phyloP scores from a whole-genome alignment of 805 yeast species.

The Zygosaccharomyces bailii region DNA sequence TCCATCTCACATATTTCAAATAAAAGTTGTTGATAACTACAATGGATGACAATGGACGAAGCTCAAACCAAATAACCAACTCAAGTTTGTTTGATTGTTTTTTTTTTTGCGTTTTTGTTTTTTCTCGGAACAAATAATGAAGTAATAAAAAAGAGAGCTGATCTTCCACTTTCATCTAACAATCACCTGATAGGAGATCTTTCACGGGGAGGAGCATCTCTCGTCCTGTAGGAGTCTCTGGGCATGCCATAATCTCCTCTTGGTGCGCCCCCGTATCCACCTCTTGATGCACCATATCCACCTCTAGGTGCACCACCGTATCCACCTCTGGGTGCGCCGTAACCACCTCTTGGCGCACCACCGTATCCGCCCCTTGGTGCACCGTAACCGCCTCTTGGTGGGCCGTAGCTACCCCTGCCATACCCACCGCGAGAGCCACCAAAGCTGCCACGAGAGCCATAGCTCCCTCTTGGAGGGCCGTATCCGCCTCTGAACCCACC shows the following conservation, averaged over 20 bases:
- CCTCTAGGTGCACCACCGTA: slow-evolving; percentile 36
- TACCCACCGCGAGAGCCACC: slow-evolving; percentile 42
- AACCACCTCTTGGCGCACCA: slow-evolving; percentile 29
- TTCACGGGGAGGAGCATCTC: slow-evolving; percentile 54
- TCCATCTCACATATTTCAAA: slow-evolving; percentile 2
- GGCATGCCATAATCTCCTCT: slow-evolving; percentile 34
- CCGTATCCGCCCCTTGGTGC: slow-evolving; percentile 40
- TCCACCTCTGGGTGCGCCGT: slow-evolving; percentile 31
- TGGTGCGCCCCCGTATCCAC: slow-evolving; percentile 28
- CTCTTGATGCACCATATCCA: slow-evolving; percentile 30
- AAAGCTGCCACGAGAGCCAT: slow-evolving; percentile 40
- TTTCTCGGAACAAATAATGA: slow-evolving; percentile 12
- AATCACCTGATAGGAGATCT: slow-evolving; percentile 70
- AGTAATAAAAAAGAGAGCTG: slow-evolving; percentile 15
- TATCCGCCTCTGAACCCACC: slow-evolving; percentile 37
- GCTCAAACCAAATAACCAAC: slow-evolving; percentile 6
- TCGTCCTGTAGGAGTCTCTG: slow-evolving; percentile 47
- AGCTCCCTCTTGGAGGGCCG: slow-evolving; percentile 45
- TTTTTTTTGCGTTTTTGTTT: slow-evolving; percentile 11
- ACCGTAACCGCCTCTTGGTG: slow-evolving; percentile 24
- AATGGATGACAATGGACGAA: slow-evolving; percentile 1
- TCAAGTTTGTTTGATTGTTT: slow-evolving; percentile 13
- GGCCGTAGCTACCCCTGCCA: slow-evolving; percentile 31
- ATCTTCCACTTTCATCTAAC: slow-evolving; percentile 9
- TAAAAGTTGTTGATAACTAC: slow-evolving; percentile 4